phyloP scores from a whole-genome alignment of 2,329 filamentous ascomycete species.

The Pestalotiopsis sp. region DNA sequence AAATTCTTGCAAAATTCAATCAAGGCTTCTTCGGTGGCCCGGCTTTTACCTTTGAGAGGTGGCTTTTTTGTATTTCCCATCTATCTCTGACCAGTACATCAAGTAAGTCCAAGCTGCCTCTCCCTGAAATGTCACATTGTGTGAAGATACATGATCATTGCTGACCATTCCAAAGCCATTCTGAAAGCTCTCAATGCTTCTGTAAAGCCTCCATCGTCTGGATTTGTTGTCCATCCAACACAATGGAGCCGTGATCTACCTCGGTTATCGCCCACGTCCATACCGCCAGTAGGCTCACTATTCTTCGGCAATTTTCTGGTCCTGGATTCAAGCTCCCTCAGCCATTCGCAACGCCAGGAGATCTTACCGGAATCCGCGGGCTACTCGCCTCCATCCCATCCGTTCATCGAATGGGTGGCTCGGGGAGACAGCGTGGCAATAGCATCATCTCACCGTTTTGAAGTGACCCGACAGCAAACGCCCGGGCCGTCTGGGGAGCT shows the following conservation, averaged over 20 bases:
- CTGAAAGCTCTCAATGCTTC: neutral
- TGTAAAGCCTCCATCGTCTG: neutral
- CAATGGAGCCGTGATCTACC: neutral
- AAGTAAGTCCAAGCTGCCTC: neutral
- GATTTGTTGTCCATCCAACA: neutral
- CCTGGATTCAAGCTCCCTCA: neutral
- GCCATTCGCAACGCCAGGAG: neutral
- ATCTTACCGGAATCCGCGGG: neutral
- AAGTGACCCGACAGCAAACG: neutral
- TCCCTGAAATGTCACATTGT: too few species aligned
- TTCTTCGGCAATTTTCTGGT: conserved; percentile 10
- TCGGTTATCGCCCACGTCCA: neutral
- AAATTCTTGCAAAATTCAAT: conserved; percentile 6
- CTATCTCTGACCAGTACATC: neutral
- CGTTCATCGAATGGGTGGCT: neutral
- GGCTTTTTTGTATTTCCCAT: neutral
- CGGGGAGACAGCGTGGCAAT: neutral
- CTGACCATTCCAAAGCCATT: neutral
- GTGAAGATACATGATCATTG: neutral
- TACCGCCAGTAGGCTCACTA: neutral
- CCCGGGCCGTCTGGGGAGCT: neutral
- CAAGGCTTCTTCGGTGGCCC: conserved; percentile 5
- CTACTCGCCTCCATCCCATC: neutral
- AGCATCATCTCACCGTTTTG: neutral
- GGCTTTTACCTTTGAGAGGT: neutral